Evolutionary conservation across 2,329 filamentous ascomycete species (phyloP), one percentile per base, ranked within the genome.

Genomic region (Endocalyx cinctus): DNA sequence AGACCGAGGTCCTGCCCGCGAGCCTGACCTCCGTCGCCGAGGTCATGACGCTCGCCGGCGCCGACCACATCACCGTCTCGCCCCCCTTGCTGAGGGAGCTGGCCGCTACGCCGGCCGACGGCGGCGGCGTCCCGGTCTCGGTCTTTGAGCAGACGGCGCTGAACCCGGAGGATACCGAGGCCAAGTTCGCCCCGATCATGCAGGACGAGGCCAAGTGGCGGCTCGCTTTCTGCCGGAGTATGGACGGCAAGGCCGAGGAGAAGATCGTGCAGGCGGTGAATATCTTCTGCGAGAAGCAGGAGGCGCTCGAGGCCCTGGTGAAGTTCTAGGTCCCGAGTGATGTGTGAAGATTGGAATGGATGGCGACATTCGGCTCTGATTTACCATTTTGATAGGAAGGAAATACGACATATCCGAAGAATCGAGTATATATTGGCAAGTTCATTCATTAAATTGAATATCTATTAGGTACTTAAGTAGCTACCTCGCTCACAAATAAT

Each of bases 21-120:
- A 76, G 72, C 22, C 55, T 82, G 28, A 78, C 74, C 0, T 74
- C 67, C 1, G 64, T 68, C 2, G 64, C 71, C 2, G 75, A 83
- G 44, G 70, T 77, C n/a, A 70, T 77, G 60, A 60, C 60, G 28
- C 60, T 82, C 2, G 72, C 72, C 2, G 75, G 77, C 1, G 68
- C 71, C 2, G 60, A 77, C 23, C 72, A 78, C 48, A 70, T 82
- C 15, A 81, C 77, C 0, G 63, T 83, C 22, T 63, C 75, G 0
- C 75, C 77, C 0, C 57, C 55, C 1, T 54, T 81, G 3, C 57
- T 82, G 17, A 54, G 53, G 7, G 57, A 66, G 20, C 59, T 78
- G n/a, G 58, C 64, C 0, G 52, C 57, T 10, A 60, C 61, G 10
- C 47, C 60, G 1, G 44, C 54, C 5, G 50, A 58, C 4, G 34